Conservation (phyloP, 1,139 yeast genomes). For the Blastobotrys buckinghamii region DNA sequence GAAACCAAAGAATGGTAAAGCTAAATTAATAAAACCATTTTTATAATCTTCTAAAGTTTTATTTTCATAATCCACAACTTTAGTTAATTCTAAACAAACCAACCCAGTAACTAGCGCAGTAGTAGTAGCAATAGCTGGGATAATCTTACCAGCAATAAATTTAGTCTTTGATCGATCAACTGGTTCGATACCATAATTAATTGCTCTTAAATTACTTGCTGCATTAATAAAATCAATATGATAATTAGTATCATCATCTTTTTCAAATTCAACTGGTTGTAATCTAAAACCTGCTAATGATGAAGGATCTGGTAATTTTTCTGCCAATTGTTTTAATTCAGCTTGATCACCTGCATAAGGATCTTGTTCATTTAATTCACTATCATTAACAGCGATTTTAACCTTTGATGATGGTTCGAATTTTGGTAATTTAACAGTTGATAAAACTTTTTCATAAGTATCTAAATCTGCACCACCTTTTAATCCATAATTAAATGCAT, state of each 20-base stretch:
- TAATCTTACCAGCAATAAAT: slow-evolving; percentile 81
- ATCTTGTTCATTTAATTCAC: slow-evolving; percentile 56
- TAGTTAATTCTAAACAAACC: slow-evolving; percentile 85
- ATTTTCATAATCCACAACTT: slow-evolving; percentile 67
- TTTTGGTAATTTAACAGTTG: slow-evolving; percentile 51
- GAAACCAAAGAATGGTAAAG: slow-evolving; percentile 93
- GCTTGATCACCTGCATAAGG: slow-evolving; percentile 63
- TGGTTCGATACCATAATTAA: slow-evolving; percentile 66
- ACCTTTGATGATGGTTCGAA: slow-evolving; percentile 74
- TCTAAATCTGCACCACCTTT: slow-evolving; percentile 42
- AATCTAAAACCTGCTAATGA: slow-evolving; percentile 84
- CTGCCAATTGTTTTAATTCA: slow-evolving; percentile 47
- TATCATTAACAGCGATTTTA: slow-evolving; percentile 81
- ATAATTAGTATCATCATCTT: slow-evolving; percentile 94
- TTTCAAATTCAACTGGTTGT: slow-evolving; percentile 86
- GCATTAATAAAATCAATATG: slow-evolving; percentile 97
- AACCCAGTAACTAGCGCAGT: slow-evolving; percentile 95
- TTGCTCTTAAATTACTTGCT: slow-evolving; percentile 92
- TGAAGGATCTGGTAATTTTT: slow-evolving; percentile 81
- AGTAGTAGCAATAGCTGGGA: slow-evolving; percentile 98
- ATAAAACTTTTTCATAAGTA: slow-evolving; percentile 44
- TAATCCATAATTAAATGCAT: slow-evolving; percentile 86
- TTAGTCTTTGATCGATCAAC: slow-evolving; percentile 66
- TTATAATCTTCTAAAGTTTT: slow-evolving; percentile 79
- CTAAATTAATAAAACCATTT: slow-evolving; percentile 90